phyloP scores from a whole-genome alignment of 768 basidiomycete genomes.

The Amanita rimosa region DNA sequence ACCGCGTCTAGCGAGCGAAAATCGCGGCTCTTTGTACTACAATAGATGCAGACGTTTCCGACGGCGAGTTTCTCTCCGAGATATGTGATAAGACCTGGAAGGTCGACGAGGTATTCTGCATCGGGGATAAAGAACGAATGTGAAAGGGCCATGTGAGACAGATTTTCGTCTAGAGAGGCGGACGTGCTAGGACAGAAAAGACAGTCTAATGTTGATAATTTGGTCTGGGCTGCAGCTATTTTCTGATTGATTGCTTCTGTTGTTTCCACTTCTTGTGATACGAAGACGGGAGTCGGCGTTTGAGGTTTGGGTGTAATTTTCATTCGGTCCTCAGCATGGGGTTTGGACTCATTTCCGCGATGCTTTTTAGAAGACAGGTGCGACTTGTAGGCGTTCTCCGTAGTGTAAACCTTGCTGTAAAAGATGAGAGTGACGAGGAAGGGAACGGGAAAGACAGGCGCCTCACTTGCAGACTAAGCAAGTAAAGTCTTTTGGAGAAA shows the following conservation, averaged over 20 bases:
- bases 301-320: background rate
- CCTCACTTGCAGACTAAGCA: slow-evolving; percentile 85
- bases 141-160: slow-evolving; percentile 74
- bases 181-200: slow-evolving; percentile 69
- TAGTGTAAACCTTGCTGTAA: slow-evolving; percentile 76
- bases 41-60: slow-evolving; percentile 89
- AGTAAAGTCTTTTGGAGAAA: slow-evolving; percentile 43
- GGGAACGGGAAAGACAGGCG: slow-evolving; percentile 10
- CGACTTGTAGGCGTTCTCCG: slow-evolving; percentile 80
- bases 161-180: slow-evolving; percentile 47
- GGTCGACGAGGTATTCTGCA: slow-evolving; percentile 78
- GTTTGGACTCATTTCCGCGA: slow-evolving; percentile 58
- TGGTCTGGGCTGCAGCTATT: slow-evolving; percentile 59
- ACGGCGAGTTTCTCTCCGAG: slow-evolving; percentile 90
- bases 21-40: slow-evolving; percentile 72
- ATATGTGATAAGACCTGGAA: slow-evolving; percentile 70
- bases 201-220: slow-evolving; percentile 55
- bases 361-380: slow-evolving; percentile 89
- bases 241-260: slow-evolving; percentile 58
- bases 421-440: background rate
- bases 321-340: background rate
- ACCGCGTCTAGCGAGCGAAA: slow-evolving; percentile 82
- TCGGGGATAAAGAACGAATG: slow-evolving; percentile 98
- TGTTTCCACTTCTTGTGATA: slow-evolving; percentile 27
- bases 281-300: background rate